Base-by-base conservation (phyloP, 768 basidiomycete genomes). In the Fomitopsis serialis region DNA sequence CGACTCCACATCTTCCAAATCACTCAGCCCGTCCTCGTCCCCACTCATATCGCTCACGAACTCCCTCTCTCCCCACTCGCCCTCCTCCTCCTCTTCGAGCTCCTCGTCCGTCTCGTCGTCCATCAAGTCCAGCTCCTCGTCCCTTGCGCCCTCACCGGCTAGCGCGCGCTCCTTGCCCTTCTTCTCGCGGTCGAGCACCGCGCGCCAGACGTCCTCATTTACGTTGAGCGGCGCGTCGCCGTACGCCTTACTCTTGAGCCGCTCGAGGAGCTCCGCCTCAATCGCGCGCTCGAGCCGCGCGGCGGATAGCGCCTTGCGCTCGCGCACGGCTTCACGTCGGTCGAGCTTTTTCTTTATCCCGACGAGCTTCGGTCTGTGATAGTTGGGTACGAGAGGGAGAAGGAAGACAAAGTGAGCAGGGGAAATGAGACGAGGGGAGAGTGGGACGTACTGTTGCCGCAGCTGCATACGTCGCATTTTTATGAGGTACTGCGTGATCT, bases 401-500 rank as follows among this genome's bases (percentile, higher is more conserved):
- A 21, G 25, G 25, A 37, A 3, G 7, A 9, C n/a, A n/a, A 29
- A 42, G 3, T 12, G 24, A 36, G n/a, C 27, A 21, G 25, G 25
- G 21, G 9, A 6, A 9, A 24, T 32, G 21, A 10, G n/a, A 12
- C n/a, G n/a, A 21, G 24, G 17, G 40, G 21, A 2, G 11, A 51
- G 19, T 37, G 40, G 54, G 23, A 74, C 89, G 61, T 52, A 95
- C 94, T 92, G 86, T 71, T 92, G 82, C 17, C 87, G 84, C 53
- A 95, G 76, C 60, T 89, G 89, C 56, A 96, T 71, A 42, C 90
- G 84, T 54, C 96, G 81, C 95, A 98, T 97, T 76, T 97, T 95
- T 70, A 98, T 98, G 58, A 99, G 82, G 66, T 98, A 98, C 68
- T 99, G 97, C 0, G 96, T 98, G 62, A 99, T 98, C 75, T 98